Conservation (phyloP, 2,329 filamentous ascomycete species). For the Cercospora brassicicola region DNA sequence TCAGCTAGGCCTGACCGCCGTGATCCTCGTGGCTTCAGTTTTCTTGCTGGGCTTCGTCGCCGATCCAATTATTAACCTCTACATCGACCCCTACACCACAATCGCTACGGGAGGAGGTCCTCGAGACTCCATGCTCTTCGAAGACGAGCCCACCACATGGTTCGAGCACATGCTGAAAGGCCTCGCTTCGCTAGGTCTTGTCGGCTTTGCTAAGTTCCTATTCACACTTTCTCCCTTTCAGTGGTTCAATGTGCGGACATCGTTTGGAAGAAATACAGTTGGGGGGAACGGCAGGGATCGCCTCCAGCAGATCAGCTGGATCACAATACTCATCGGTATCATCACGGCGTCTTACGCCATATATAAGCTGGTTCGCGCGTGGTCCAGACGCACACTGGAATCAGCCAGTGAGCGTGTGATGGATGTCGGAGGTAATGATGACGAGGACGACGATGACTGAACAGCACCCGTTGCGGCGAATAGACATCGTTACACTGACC, state of each 20-base stretch:
- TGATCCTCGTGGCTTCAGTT: conserved; percentile 69
- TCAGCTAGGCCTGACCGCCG: conserved; percentile 69
- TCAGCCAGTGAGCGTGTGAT: conserved; percentile 76
- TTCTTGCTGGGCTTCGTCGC: conserved; percentile 88
- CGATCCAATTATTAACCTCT: conserved; percentile 87
- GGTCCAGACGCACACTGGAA: conserved; percentile 72
- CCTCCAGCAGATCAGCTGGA: conserved; percentile 74
- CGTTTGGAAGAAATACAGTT: conserved; percentile 43
- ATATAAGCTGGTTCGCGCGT: conserved; percentile 75
- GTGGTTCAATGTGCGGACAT: conserved; percentile 66
- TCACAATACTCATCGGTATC: conserved; percentile 76
- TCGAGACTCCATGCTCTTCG: conserved; percentile 38
- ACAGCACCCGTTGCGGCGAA: conserved; percentile 10
- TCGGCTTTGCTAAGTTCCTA: conserved; percentile 81
- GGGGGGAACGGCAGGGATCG: conserved; percentile 71
- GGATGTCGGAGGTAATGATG: conserved; percentile 70
- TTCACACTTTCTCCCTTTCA: conserved; percentile 72
- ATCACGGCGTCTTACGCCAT: conserved; percentile 78
- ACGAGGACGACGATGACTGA: conserved; percentile 52
- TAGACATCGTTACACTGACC: conserved; percentile 1
- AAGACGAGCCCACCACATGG: conserved; percentile 65
- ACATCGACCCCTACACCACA: conserved; percentile 67
- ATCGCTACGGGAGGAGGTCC: conserved; percentile 39
- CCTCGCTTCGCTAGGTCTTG: conserved; percentile 79
- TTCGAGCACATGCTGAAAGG: conserved; percentile 83